Conservation (phyloP, 1,284 basidiomycete species). For the Tausonia pullulans region DNA sequence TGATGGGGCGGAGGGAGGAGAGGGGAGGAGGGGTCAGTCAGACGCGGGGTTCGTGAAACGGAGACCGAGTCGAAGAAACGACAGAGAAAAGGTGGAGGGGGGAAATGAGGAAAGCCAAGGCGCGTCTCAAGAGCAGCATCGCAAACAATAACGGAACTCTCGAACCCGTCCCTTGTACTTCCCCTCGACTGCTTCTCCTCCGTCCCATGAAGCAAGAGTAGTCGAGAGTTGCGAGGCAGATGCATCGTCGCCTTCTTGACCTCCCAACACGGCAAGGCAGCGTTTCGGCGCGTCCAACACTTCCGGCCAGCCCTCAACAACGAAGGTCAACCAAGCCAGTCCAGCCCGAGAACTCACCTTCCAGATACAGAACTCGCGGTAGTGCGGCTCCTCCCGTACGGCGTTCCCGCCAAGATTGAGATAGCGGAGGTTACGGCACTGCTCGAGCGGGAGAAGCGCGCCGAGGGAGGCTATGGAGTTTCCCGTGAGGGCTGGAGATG, state of each 20-base stretch:
- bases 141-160: neutral
- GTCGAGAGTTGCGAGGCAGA: too few relatives aligned
- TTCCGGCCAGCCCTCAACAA: too few relatives aligned
- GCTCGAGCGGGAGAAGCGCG: slow-evolving; percentile 69
- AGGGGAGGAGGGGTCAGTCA: neutral
- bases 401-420: slow-evolving; percentile 83
- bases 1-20: slow-evolving; percentile 5
- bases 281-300: too few relatives aligned
- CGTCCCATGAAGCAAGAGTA: too few relatives aligned
- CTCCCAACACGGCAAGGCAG: too few relatives aligned
- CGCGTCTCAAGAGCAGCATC: neutral
- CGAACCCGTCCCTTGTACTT: too few relatives aligned
- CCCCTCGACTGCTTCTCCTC: too few relatives aligned
- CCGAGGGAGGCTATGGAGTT: slow-evolving; percentile 59
- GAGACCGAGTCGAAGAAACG: neutral
- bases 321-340: neutral
- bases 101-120: neutral
- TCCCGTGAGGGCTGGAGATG: slow-evolving; percentile 27
- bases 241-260: too few relatives aligned
- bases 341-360: slow-evolving; percentile 57
- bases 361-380: slow-evolving; percentile 71
- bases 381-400: slow-evolving; percentile 85
- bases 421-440: slow-evolving; percentile 66
- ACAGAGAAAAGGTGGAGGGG: neutral
- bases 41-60: neutral